Evolutionary conservation across 345 rosid species (phyloP).

Genomic region (Salix arbutifolia): DNA sequence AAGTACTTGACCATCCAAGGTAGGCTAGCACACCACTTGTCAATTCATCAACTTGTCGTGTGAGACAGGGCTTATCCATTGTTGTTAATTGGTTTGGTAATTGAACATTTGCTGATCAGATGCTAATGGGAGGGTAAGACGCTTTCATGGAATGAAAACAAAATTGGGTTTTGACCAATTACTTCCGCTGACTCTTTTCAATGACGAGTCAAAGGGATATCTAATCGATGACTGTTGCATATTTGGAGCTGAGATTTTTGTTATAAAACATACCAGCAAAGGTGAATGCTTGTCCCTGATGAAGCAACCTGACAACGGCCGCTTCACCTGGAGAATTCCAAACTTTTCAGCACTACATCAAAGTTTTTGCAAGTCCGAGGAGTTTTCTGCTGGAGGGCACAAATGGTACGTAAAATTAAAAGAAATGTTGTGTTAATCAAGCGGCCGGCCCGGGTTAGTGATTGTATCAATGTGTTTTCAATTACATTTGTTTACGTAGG

Average conservation of each 20-base stretch:
- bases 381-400: background rate
- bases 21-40: background rate
- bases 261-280: background rate
- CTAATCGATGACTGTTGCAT: conserved; percentile 11
- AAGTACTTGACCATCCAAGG: conserved; percentile 8
- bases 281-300: background rate
- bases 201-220: background rate
- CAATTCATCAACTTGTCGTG: background rate
- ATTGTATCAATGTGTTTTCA: background rate
- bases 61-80: background rate
- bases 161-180: background rate
- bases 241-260: conserved; percentile 14
- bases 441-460: too few species aligned
- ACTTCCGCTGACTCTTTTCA: background rate
- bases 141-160: background rate
- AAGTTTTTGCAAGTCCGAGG: background rate
- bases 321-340: background rate
- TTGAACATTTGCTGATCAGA: background rate
- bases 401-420: background rate
- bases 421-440: background rate
- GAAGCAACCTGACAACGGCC: background rate
- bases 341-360: background rate
- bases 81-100: background rate
- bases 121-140: background rate
- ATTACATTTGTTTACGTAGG: background rate